Conservation (phyloP, 139 green algal species). For the Chlamydomonas applanata region DNA sequence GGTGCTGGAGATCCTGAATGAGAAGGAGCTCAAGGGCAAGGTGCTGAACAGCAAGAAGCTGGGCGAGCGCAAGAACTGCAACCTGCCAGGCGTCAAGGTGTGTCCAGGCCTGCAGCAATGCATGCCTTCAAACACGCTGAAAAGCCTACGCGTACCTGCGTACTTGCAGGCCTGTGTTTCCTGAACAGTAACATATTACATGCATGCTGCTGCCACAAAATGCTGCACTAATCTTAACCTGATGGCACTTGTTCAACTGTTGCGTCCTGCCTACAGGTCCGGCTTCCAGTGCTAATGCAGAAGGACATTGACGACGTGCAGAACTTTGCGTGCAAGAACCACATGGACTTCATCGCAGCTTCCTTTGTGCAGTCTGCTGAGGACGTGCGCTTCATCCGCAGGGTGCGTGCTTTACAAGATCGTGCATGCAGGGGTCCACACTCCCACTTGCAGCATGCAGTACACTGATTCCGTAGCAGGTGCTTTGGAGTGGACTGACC, state of each 20-base stretch:
- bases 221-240: too few relatives aligned
- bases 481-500: too few relatives aligned
- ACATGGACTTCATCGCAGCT: conserved; percentile 55
- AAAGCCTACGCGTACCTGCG: too few relatives aligned
- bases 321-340: conserved; percentile 49
- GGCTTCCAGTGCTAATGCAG: conserved; percentile 67
- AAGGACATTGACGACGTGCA: conserved; percentile 67
- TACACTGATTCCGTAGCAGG: too few relatives aligned
- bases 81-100: conserved; percentile 70
- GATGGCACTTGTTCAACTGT: conserved; percentile 23
- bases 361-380: conserved; percentile 59
- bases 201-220: too few relatives aligned
- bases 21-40: conserved; percentile 29
- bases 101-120: too few relatives aligned
- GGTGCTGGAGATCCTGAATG: conserved; percentile 45
- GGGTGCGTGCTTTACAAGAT: not conserved
- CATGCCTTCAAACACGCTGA: too few relatives aligned
- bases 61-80: conserved; percentile 62
- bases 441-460: not conserved
- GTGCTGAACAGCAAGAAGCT: conserved; percentile 47
- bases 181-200: too few relatives aligned
- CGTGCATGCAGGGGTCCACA: too few relatives aligned
- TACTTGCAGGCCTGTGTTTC: too few relatives aligned
- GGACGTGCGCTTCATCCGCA: conserved; percentile 49
- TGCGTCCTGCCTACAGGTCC: conserved; percentile 52